Evolutionary conservation across 306 rosid species (phyloP), one percentile per base, ranked within the genome.

Genomic region (Corylus americana): DNA sequence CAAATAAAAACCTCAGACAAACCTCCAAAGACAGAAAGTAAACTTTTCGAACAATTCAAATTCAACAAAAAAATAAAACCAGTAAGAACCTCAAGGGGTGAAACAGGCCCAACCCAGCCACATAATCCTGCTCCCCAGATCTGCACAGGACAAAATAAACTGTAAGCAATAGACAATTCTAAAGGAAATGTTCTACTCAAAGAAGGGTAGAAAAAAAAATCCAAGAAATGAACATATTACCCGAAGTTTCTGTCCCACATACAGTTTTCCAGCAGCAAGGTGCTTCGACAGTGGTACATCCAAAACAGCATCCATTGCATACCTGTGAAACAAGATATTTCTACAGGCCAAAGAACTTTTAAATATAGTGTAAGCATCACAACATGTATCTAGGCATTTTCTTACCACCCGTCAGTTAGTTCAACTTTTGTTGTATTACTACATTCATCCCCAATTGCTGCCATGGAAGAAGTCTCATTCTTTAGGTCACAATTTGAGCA

Each of bases 221-320:
- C 22, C 22, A 0, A 78, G 2, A 20, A 49, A 29, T 55, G 59
- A 70, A 76, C 74, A 69, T 59, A 76, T 75, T 85, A 94, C 98
- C 88, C 95, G 87, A 73, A 94, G 89, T 85, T 94, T 94, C 89
- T 90, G 98, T 74, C 98, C 98, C 16, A 91, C 95, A 81, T 90
- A 94, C 66, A 94, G 81, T 79, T 83, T 94, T 85, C 97, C 89
- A 58, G 83, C 73, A 81, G 87, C 87, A 59, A 84, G 86, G 83
- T 88, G 94, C 83, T 86, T 92, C 78, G 91, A 89, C 89, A 94
- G 87, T 55, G 78, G 82, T 81, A 63, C 89, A 71, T 94, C 97
- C 84, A 94, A 87, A 81, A 86, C 74, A 78, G 95, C 98, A 85
- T 82, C 83, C 59, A 92, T 57, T 7, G 97, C 87, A 80, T 94